Base-by-base conservation (phyloP, 768 basidiomycete genomes). In the Collybia nuda region DNA sequence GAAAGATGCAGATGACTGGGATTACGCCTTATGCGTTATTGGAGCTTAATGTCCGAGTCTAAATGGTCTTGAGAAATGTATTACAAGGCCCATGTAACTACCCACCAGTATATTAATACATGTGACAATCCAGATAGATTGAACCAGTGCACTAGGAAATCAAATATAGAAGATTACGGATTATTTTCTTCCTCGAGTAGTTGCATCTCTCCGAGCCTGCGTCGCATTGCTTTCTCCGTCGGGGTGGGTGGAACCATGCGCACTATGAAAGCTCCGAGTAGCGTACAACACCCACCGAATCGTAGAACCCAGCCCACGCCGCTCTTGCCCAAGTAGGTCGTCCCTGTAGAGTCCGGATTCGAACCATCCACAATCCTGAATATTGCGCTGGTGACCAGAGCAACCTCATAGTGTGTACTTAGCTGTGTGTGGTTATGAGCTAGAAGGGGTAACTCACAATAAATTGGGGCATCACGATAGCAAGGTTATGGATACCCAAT, bases 291-390 rank as follows among this genome's bases (percentile, higher is more conserved):
- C 32, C 94, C 95, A 43, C 95, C 95, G 60, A 96, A 96, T 15
- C 93, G 84, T 49, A 98, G 70, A 5, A 96, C 90, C 93, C 94
- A 97, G 2, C 88, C 91, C 23, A 97, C 93, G 28, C 95, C 95
- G 47, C 85, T 86, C 73, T 92, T 93, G 26, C 88, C 90, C 51
- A 80, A 76, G 65, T 88, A 91, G 11, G 81, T 82, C 49, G 71
- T 73, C 19, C 75, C 74, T 6, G 67, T 64, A 1, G 76, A 76
- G 37, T 76, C 66, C 2, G 67, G 63, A 11, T 69, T 67, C 45
- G 67, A 50, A 8, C 81, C 80, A 59, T 96, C 94, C 2, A 88
- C 90, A 24, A 86, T 62, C 39, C 81, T 81, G 80, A 97, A 96
- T 56, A 97, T 96, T 22, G 82, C 64, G 58, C 90, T 93, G 1